phyloP scores from a whole-genome alignment of 805 yeast genomes.

The Saccharomyces paradoxus region DNA sequence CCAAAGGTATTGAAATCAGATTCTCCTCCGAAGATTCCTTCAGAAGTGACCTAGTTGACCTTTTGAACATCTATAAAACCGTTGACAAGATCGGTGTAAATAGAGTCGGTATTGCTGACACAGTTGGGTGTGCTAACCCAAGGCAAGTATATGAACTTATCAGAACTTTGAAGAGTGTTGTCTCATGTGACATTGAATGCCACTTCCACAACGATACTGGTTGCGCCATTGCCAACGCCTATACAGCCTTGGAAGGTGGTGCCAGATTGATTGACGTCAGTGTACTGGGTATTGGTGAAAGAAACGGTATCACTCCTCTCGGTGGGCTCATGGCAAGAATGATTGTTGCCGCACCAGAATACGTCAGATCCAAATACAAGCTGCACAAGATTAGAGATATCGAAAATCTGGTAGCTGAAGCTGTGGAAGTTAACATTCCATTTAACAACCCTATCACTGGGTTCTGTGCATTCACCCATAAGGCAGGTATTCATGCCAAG shows the following conservation, averaged over 20 bases:
- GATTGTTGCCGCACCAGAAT: conserved; percentile 97
- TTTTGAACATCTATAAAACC: conserved; percentile 89
- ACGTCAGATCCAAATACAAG: conserved; percentile 89
- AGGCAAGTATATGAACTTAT: conserved; percentile 96
- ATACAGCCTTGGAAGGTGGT: conserved; percentile 96
- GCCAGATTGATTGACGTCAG: conserved; percentile 91
- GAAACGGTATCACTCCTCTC: conserved; percentile 94
- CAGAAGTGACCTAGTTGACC: conserved; percentile 92
- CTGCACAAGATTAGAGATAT: conserved; percentile 91
- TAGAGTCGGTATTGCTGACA: conserved; percentile 98
- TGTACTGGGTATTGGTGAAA: conserved; percentile 97
- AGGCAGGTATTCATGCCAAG: conserved; percentile 98
- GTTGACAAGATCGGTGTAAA: conserved; percentile 96
- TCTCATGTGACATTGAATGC: conserved; percentile 93
- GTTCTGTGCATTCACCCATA: conserved; percentile 98
- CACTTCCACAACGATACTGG: conserved; percentile 99
- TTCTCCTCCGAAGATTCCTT: conserved; percentile 95
- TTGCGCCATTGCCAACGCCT: conserved; percentile 97
- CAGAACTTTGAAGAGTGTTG: conserved; percentile 85
- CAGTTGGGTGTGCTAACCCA: conserved; percentile 98
- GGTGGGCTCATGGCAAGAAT: conserved; percentile 98
- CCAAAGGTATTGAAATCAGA: conserved; percentile 92
- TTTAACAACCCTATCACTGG: conserved; percentile 98
- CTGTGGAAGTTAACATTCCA: conserved; percentile 93
- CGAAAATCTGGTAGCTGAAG: conserved; percentile 92